Evolutionary conservation across 176 grass and related monocot species (phyloP), one percentile per base, ranked within the genome.

Genomic region (Canna indica): DNA sequence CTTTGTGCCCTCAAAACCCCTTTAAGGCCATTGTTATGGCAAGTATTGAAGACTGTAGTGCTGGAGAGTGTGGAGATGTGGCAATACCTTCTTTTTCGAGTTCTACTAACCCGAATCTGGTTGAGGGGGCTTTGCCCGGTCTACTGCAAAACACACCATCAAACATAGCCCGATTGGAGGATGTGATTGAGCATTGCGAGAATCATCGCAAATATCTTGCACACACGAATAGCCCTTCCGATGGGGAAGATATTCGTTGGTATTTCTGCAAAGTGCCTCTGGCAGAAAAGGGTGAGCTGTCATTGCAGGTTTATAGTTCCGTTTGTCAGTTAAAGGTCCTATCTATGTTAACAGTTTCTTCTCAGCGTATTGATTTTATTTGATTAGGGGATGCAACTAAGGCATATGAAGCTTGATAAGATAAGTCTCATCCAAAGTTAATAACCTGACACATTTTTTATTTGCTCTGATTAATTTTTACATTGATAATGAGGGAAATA

Each of bases 181-280:
- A 90, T 79, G 78, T 81, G 35, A 92, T 93, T 71, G 86, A 90
- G 69, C 54, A 90, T 60, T 90, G 75, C 65, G 77, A 86, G 13
- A 84, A 81, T 29, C 86, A 80, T 9, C 77, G 71, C 60, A 99
- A 99, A 75, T 99, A 99, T 75, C 88, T 85, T 4, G 84, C 89
- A 39, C 75, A 71, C 76, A 99, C 94, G 66, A 93, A 87, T 59
- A 99, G 94, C 82, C 86, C 89, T 69, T 99, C 94, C 24, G 89
- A 93, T 47, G 86, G 89, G 47, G 75, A 90, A 42, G 89, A 90
- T 61, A 86, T 99, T 46, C 86, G 94, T 30, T 99, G 89, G 94
- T 99, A 87, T 77, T 93, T 93, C 59, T 87, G 86, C 84, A 99
- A 90, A 80, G 68, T 92, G 64, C 94, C 89, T 39, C 86, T 99